Evolutionary conservation across 2,329 filamentous ascomycete species (phyloP).

Genomic region (Aspergillus sp.): DNA sequence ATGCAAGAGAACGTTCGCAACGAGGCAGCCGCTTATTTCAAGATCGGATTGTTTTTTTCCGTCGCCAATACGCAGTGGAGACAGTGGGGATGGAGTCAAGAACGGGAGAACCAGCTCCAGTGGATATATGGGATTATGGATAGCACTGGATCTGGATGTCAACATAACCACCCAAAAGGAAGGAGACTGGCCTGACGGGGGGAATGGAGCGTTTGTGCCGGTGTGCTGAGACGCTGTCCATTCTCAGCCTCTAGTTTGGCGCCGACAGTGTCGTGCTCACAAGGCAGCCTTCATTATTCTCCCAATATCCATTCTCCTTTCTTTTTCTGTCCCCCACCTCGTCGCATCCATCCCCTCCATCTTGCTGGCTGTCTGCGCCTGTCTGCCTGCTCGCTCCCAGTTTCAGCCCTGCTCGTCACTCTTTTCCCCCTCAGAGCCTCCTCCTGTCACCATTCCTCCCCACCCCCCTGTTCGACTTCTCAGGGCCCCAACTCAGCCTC

Average conservation of each 20-base stretch:
- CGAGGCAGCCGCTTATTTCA: no score
- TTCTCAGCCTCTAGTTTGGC: conserved; percentile 7
- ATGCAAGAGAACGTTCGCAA: no score
- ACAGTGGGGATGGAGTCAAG: not conserved
- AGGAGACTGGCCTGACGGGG: no score
- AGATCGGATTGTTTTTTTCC: not conserved
- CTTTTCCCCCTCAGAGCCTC: conserved; percentile 2
- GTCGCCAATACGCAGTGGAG: not conserved
- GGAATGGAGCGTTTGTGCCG: not conserved
- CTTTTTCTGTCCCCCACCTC: conserved; percentile 2
- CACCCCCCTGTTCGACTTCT: not conserved
- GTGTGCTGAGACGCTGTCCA: not conserved
- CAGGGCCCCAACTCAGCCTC: not conserved
- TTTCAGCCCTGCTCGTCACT: conserved; percentile 5
- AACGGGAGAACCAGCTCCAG: not conserved
- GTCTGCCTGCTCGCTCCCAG: not conserved
- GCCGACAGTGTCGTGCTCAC: conserved; percentile 1
- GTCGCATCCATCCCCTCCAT: not conserved
- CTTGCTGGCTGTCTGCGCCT: not conserved
- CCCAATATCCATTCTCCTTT: not conserved
- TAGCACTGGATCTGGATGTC: not conserved
- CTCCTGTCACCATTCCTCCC: conserved; percentile 2
- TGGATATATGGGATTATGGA: not conserved
- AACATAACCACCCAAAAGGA: not conserved
- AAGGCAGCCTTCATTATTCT: not conserved